These are phyloP conservation scores for Saccharomycopsis hybrid DNA, from an alignment of 1,139 yeast genomes.

Conservation along the genomic window DNA sequence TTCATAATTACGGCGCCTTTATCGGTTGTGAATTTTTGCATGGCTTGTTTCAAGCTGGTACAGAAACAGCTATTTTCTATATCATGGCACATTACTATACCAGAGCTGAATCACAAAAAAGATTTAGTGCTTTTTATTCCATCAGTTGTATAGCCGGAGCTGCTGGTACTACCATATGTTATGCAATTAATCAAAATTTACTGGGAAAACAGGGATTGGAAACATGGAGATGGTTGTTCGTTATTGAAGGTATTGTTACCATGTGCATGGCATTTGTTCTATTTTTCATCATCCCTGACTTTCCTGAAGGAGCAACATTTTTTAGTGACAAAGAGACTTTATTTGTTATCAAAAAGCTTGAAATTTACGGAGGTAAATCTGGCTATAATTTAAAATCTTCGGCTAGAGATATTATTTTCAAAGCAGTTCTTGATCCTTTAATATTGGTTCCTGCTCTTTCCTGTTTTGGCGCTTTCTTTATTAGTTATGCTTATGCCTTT, in stretches of 20 bases:
- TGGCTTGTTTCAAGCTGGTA: constrained; percentile 62
- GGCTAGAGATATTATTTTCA: constrained; percentile 25
- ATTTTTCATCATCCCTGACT: constrained; percentile 49
- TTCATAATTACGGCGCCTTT: constrained; percentile 50
- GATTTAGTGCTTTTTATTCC: constrained; percentile 61
- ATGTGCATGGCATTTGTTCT: constrained; percentile 31
- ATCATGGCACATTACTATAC: constrained; percentile 42
- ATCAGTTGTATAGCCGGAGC: constrained; percentile 73
- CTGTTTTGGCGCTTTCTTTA: constrained; percentile 59
- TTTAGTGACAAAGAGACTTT: constrained; percentile 41
- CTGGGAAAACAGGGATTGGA: constrained; percentile 38
- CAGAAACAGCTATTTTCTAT: constrained; percentile 70
- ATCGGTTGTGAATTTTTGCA: constrained; percentile 55
- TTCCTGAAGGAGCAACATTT: constrained; percentile 49
- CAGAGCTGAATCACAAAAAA: constrained; percentile 54
- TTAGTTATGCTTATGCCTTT: constrained; percentile 66
- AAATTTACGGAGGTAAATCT: constrained; percentile 46
- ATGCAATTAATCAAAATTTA: constrained; percentile 35
- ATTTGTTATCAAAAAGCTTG: constrained; percentile 48
- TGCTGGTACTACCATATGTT: constrained; percentile 66
- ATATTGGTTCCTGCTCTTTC: constrained; percentile 44
- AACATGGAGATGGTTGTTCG: constrained; percentile 70
- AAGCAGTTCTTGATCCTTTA: constrained; percentile 42
- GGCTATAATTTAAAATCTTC: constrained; percentile 25
- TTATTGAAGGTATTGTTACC: constrained; percentile 60